These are phyloP conservation scores for Stenocarpella maydis DNA, from an alignment of 2,329 filamentous ascomycete genomes.

Conservation along the genomic window DNA sequence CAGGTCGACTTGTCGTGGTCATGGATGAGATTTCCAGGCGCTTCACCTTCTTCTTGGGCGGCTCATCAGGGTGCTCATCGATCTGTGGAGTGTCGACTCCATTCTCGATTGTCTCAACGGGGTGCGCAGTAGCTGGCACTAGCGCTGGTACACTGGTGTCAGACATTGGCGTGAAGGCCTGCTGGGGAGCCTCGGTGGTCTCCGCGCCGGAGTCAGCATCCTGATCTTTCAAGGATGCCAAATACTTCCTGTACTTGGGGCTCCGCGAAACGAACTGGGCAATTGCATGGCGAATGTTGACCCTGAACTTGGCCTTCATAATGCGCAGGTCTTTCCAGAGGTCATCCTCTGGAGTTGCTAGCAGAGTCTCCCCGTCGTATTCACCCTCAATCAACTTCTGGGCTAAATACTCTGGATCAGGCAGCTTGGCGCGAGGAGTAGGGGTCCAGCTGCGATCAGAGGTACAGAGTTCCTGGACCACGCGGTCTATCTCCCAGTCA, in stretches of 20 bases:
- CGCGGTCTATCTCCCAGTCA: slow-evolving; percentile 73
- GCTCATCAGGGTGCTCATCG: slow-evolving; percentile 4
- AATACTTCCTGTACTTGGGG: slow-evolving; percentile 50
- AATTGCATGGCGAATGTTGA: slow-evolving; percentile 66
- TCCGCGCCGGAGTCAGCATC: slow-evolving; percentile 41
- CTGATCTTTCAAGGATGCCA: slow-evolving; percentile 43
- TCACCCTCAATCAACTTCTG: slow-evolving; percentile 65
- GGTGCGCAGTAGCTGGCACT: background rate
- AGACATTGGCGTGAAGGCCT: slow-evolving; percentile 15
- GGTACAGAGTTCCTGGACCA: slow-evolving; percentile 72
- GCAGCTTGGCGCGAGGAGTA: slow-evolving; percentile 50
- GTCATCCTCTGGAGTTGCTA: slow-evolving; percentile 61
- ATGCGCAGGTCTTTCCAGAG: slow-evolving; percentile 64
- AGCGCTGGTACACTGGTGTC: background rate
- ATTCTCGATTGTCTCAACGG: background rate
- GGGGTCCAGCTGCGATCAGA: slow-evolving; percentile 56
- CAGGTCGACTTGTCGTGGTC: slow-evolving; percentile 33
- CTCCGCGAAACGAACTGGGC: slow-evolving; percentile 62
- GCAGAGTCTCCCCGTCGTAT: slow-evolving; percentile 70
- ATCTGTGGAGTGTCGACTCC: background rate
- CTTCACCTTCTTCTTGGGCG: slow-evolving; percentile 42
- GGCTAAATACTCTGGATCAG: slow-evolving; percentile 62
- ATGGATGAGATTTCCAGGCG: slow-evolving; percentile 42
- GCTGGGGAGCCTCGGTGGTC: background rate
- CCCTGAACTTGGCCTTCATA: slow-evolving; percentile 63